Percentiles rank a stretch among this genome's conserved stretches.
Conservation (phyloP, 2,329 filamentous ascomycete genomes). For the Fusarium ramigenum region DNA sequence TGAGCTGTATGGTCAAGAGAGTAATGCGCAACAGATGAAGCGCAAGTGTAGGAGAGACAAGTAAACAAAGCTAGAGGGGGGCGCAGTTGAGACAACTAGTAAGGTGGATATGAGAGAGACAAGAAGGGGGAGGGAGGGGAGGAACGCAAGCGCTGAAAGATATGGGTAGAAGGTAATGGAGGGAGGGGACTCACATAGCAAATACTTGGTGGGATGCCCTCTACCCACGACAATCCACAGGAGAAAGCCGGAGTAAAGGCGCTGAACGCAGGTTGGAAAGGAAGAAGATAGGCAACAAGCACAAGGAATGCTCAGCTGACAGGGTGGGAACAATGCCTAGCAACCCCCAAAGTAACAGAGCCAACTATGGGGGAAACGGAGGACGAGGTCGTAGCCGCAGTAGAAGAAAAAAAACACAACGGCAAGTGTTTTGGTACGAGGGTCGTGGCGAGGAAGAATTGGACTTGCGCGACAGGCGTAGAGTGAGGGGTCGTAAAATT, state of each 20-base stretch:
- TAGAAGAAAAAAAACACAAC: conserved; percentile 23
- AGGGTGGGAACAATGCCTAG: conserved; percentile 33
- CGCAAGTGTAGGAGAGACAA: conserved; percentile 19
- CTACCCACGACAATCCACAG: conserved; percentile 57
- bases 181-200: conserved; percentile 55
- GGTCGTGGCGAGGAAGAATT: conserved; percentile 43
- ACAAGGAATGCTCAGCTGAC: conserved; percentile 28
- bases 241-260: conserved; percentile 58
- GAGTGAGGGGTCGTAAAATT: conserved; percentile 41
- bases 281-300: conserved; percentile 17
- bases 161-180: conserved; percentile 29
- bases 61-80: conserved; percentile 30
- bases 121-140: conserved; percentile 27
- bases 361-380: conserved; percentile 31
- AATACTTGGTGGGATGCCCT: conserved; percentile 50
- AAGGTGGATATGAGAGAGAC: conserved; percentile 22
- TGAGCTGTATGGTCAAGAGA: conserved; percentile 30
- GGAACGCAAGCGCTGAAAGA: conserved; percentile 23
- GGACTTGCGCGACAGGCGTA: conserved; percentile 39
- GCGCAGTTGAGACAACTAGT: conserved; percentile 30
- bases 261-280: conserved; percentile 35
- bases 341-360: conserved; percentile 35
- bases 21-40: conserved; percentile 10
- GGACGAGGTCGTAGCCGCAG: conserved; percentile 36
- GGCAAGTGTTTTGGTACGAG: conserved; percentile 35